Evolutionary conservation across 331 rosid genomes (phyloP), one percentile per base, ranked within the genome.

Genomic region (Erythrophleum ivorense): DNA sequence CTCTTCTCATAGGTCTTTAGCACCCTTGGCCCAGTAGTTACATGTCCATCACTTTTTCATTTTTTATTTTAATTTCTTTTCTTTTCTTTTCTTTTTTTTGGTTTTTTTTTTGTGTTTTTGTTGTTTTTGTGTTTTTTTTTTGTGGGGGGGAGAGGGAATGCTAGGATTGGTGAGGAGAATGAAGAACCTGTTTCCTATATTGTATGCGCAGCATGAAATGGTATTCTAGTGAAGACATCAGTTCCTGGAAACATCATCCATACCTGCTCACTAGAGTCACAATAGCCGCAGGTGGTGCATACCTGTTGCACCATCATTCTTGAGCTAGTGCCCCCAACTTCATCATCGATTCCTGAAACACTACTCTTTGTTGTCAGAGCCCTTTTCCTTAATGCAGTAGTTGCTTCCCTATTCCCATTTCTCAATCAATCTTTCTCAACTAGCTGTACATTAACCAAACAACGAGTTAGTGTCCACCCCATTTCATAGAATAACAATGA

Each of bases 201-300:
- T 71, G 92, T 84, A 79, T 95, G 98, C 75, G 96, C 86, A 38
- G 92, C 98, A 88, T 95, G 99, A 82, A 95, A 93, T 19, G 99
- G 98, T 76, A 95, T 72, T 82, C 92, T 85, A 52, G 92, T 90
- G 82, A 91, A 93, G 83, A 93, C 59, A 88, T 93, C 94, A 45
- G 91, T 91, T 86, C 98, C 98, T 0, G 90, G 94, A 87, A 95
- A 95, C 87, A 87, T 86, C 97, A 88, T 89, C 98, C 97, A 91
- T 0, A 94, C 90, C 75, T 79, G 81, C 86, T 93, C 97, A 76
- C 73, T 73, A 46, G 91, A 83, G 76, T 93, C 94, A 81, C 93
- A 98, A 71, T 88, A 91, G 58, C 99, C 97, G 63, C 97, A 93
- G 24, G 97, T 85, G 75, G 87, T 45, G 43, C 99, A 95, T 55